Evolutionary conservation across 768 basidiomycete genomes (phyloP).

Genomic region (Obba rivulosa): DNA sequence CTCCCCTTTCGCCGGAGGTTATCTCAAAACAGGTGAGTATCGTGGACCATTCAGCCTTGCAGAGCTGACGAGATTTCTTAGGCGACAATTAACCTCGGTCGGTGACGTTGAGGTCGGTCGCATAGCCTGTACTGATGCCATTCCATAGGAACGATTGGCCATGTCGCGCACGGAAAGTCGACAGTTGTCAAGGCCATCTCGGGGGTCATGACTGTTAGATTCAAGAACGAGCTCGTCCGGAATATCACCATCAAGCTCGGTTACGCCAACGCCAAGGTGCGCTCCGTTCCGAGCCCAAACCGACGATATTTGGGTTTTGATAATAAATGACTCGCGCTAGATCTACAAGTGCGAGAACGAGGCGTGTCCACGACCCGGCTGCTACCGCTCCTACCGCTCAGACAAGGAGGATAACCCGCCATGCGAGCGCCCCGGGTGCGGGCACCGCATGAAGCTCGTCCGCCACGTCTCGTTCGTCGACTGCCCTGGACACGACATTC

Average conservation of each 20-base stretch:
- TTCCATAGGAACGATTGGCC: constrained; percentile 87
- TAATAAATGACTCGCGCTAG: constrained; percentile 33
- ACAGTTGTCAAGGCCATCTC: constrained; percentile 99
- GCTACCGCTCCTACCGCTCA: constrained; percentile 89
- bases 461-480: constrained; percentile 99
- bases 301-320: constrained; percentile 2
- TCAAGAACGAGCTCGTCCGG: constrained; percentile 98
- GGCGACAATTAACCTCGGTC: constrained; percentile 95
- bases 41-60: neutral
- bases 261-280: constrained; percentile 96
- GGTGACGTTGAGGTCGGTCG: neutral
- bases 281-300: constrained; percentile 18
- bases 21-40: constrained; percentile 81
- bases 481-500: constrained; percentile 96
- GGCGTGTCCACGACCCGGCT: constrained; percentile 88
- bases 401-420: constrained; percentile 92
- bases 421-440: constrained; percentile 92
- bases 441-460: constrained; percentile 82
- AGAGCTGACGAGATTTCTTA: constrained; percentile 25
- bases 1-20: constrained; percentile 84
- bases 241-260: constrained; percentile 99
- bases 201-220: constrained; percentile 95
- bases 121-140: neutral
- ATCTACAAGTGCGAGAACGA: constrained; percentile 98
- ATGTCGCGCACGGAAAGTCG: constrained; percentile 97